phyloP scores from a whole-genome alignment of 139 green algal species.

The Chlamydomonas sp. region DNA sequence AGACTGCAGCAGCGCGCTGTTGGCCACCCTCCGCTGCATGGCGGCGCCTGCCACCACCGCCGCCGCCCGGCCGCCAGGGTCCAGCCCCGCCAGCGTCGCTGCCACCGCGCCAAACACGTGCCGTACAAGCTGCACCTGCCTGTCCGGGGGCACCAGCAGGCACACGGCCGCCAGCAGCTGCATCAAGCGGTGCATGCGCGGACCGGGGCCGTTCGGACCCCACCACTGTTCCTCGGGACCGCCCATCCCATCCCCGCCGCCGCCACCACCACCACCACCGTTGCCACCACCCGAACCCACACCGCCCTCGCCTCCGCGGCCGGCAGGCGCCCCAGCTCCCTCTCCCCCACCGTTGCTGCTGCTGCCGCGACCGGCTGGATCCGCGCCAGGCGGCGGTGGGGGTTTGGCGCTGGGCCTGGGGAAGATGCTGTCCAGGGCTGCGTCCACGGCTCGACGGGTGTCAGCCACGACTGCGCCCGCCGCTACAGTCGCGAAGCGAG shows the following conservation, averaged over 20 bases:
- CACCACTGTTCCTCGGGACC: not conserved
- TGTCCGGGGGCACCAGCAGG: conserved; percentile 21
- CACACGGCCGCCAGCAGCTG: conserved; percentile 9
- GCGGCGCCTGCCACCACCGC: too few species aligned
- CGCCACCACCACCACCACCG: not conserved
- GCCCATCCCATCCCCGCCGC: not conserved
- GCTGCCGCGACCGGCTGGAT: not conserved
- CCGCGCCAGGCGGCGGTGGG: not conserved
- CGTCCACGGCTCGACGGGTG: not conserved
- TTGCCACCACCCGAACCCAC: not conserved
- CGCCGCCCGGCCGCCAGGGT: too few species aligned
- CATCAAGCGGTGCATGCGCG: not conserved
- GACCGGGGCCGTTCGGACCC: not conserved
- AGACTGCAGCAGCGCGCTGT: too few species aligned
- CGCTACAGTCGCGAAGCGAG: not conserved
- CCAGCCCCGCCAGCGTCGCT: too few species aligned
- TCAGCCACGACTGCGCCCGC: not conserved
- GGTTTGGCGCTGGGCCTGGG: not conserved
- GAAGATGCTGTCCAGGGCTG: not conserved
- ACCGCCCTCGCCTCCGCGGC: not conserved
- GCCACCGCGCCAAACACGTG: not conserved
- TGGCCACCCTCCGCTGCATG: too few species aligned
- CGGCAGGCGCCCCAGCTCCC: too few species aligned
- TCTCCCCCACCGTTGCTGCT: too few species aligned
- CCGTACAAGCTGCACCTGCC: not conserved